Percentiles rank a stretch among this genome's conserved stretches.
phyloP scores from a whole-genome alignment of 192 early-diverging fungal genomes.

The Rhizoclosmatium globosum region DNA sequence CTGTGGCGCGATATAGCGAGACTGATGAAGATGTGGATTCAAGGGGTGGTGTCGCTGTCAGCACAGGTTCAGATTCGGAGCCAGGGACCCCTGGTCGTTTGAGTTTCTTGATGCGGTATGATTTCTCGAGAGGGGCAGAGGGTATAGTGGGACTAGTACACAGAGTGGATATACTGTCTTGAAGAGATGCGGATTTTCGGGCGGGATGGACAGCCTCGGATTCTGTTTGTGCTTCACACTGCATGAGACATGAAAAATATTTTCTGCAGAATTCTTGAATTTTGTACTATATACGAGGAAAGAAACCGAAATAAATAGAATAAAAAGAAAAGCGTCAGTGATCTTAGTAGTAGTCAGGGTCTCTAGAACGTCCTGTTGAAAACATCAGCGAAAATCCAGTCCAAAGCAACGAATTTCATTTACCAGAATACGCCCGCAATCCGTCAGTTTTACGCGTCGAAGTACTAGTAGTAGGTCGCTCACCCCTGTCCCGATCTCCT shows the following conservation, averaged over 20 bases:
- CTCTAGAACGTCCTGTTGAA: slow-evolving; percentile 24
- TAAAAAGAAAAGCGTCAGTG: background rate
- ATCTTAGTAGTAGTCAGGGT: slow-evolving; percentile 26
- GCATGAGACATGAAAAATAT: too few species aligned
- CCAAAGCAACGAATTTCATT: background rate
- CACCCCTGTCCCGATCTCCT: background rate
- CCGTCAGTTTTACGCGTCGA: slow-evolving; percentile 15
- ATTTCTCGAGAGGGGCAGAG: background rate
- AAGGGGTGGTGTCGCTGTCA: background rate
- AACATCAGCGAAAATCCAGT: background rate
- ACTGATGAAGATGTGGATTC: background rate
- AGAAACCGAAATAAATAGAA: too few species aligned
- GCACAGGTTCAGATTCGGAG: background rate
- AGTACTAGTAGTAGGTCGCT: background rate
- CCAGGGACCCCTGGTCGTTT: background rate
- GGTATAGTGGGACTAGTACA: background rate
- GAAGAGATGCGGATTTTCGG: background rate
- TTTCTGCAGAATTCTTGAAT: too few species aligned
- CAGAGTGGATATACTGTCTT: slow-evolving; percentile 4
- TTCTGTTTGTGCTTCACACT: too few species aligned
- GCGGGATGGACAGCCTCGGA: background rate
- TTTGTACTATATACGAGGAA: too few species aligned
- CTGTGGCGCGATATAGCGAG: background rate
- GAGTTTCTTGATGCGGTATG: background rate
- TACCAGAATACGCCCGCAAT: slow-evolving; percentile 22